These are phyloP conservation scores for Phytophthora cactorum DNA, from an alignment of 352 stramenopile genomes.

Conservation along the genomic window DNA sequence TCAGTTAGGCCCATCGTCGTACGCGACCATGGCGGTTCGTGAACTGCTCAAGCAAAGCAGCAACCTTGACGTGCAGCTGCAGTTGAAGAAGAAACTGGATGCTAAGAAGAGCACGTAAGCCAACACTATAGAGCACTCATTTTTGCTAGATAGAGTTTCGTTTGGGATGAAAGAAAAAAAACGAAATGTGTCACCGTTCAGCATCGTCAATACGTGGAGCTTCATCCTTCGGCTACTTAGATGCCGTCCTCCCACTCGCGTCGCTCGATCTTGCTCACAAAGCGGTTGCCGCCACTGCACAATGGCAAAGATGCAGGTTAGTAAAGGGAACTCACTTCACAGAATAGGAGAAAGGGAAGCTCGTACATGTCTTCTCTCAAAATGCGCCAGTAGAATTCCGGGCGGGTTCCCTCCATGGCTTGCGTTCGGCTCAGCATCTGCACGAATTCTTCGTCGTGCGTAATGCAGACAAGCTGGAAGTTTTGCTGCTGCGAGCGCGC, in stretches of 20 bases:
- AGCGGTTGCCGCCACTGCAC: slow-evolving; percentile 75
- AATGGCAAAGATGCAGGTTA: slow-evolving; percentile 3
- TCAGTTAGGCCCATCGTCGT: slow-evolving; percentile 87
- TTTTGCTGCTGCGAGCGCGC: slow-evolving; percentile 95
- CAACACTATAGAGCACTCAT: not conserved
- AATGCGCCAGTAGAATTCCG: slow-evolving; percentile 88
- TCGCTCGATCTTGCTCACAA: slow-evolving; percentile 85
- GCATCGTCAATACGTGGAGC: not conserved
- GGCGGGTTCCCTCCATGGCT: slow-evolving; percentile 71
- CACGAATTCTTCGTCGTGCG: slow-evolving; percentile 98
- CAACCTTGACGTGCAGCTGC: slow-evolving; percentile 75
- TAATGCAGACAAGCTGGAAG: slow-evolving; percentile 99
- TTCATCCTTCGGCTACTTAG: slow-evolving; percentile 9
- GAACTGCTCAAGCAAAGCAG: slow-evolving; percentile 96
- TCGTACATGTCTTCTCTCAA: slow-evolving; percentile 83
- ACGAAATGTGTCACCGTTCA: not conserved
- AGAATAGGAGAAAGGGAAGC: not conserved
- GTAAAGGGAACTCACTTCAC: no score
- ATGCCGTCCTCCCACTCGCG: slow-evolving; percentile 67
- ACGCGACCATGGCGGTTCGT: slow-evolving; percentile 96
- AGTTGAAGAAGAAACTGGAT: slow-evolving; percentile 52
- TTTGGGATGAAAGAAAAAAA: slow-evolving; percentile 12
- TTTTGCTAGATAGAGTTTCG: slow-evolving; percentile 20
- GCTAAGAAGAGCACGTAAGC: slow-evolving; percentile 23
- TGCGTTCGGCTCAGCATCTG: slow-evolving; percentile 88